Conservation (phyloP, 345 rosid species). For the Sonneratia alba region DNA sequence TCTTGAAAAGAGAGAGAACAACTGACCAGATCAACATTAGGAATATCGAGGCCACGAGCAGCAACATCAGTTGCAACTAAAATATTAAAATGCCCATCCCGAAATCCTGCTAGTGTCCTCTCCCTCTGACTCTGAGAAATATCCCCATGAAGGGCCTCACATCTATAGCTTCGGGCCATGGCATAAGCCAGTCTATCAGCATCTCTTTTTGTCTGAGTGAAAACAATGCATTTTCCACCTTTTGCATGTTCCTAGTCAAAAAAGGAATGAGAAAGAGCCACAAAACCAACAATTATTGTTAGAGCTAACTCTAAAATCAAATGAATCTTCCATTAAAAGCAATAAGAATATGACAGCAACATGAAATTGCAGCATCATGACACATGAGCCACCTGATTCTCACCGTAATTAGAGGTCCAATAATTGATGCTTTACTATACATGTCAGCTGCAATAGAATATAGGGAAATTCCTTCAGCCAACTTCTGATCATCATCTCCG, state of each 20-base stretch:
- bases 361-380: not conserved
- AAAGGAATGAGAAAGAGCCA: slow-evolving; percentile 8
- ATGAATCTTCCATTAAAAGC: not conserved
- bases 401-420: slow-evolving; percentile 78
- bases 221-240: slow-evolving; percentile 93
- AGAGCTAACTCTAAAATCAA: not conserved
- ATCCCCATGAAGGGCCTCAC: slow-evolving; percentile 96
- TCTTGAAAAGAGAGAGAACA: not conserved
- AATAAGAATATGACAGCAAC: not conserved
- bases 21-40: slow-evolving; percentile 95
- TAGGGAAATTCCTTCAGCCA: slow-evolving; percentile 82
- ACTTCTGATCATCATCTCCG: slow-evolving; percentile 85
- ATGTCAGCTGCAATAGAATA: slow-evolving; percentile 54
- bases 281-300: slow-evolving; percentile 1
- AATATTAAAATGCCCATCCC: slow-evolving; percentile 68
- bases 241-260: slow-evolving; percentile 68
- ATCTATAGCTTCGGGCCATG: slow-evolving; percentile 50
- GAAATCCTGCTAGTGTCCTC: slow-evolving; percentile 82
- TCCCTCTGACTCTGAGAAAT: slow-evolving; percentile 84
- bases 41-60: slow-evolving; percentile 97
- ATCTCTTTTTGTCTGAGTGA: slow-evolving; percentile 95
- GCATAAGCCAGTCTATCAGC: slow-evolving; percentile 81
- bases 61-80: slow-evolving; percentile 99
- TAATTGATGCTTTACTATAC: slow-evolving; percentile 52
- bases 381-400: slow-evolving; percentile 11